A percentile compares a stretch with the other conserved stretches of the same genome.
phyloP scores from a whole-genome alignment of 139 green algal species.

The Chlorella sp. region DNA sequence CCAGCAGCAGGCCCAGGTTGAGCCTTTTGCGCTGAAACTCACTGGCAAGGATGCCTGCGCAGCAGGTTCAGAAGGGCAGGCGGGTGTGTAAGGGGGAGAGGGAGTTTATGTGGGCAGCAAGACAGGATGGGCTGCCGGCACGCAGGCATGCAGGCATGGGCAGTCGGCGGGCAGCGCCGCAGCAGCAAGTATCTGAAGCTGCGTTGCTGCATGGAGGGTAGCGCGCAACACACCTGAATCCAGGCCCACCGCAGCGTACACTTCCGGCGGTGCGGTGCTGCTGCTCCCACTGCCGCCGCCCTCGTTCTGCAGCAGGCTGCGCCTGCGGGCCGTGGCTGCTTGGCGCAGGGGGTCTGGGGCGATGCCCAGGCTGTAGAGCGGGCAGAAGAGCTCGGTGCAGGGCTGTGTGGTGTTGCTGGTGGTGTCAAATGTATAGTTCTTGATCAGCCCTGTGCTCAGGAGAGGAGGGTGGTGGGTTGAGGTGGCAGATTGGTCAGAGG shows the following conservation, averaged over 20 bases:
- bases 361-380: conserved; percentile 24
- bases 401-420: conserved; percentile 2
- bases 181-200: too few species aligned
- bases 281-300: too few species aligned
- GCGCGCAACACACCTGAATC: conserved; percentile 6
- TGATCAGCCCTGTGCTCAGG: background rate
- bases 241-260: conserved; percentile 26
- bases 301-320: conserved; percentile 2
- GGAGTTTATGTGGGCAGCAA: too few species aligned
- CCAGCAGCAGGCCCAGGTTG: conserved; percentile 45
- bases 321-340: background rate
- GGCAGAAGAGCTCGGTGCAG: conserved; percentile 48
- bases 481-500: too few species aligned
- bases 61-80: too few species aligned
- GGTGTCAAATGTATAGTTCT: conserved; percentile 37
- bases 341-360: conserved; percentile 14
- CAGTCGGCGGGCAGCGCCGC: too few species aligned
- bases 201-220: too few species aligned
- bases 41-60: conserved; percentile 17
- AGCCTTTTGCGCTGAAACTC: conserved; percentile 21
- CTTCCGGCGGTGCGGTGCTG: background rate
- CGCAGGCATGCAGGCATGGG: background rate
- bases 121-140: too few species aligned
- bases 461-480: too few species aligned
- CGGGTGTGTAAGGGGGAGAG: too few species aligned